Evolutionary conservation across 2,329 filamentous ascomycete genomes (phyloP).

Genomic region (Claviceps quebecensis): DNA sequence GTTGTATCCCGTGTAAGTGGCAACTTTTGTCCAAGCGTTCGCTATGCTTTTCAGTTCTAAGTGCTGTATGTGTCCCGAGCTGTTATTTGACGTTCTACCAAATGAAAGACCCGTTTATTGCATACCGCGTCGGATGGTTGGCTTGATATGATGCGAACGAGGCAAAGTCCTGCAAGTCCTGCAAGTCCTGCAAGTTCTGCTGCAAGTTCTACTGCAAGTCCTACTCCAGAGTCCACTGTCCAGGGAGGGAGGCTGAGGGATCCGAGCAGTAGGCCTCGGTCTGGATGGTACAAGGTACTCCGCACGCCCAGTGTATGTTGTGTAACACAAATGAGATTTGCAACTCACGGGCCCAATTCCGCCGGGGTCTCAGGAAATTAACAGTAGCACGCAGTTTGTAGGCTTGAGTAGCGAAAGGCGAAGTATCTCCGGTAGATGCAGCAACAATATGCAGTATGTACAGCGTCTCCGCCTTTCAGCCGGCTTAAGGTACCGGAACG

Average conservation of each 20-base stretch:
- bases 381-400: background rate
- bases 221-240: background rate
- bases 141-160: background rate
- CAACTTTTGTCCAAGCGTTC: background rate
- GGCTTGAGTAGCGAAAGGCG: background rate
- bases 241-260: background rate
- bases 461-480: background rate
- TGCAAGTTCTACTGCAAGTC: no score
- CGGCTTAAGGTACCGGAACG: background rate
- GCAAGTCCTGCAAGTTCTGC: no score
- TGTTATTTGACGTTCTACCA: background rate
- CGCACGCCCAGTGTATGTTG: background rate
- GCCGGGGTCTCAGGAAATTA: background rate
- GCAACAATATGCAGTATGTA: background rate
- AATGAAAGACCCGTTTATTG: conserved; percentile 6
- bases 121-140: conserved; percentile 10
- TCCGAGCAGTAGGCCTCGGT: background rate
- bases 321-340: conserved; percentile 3
- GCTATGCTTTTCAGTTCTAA: background rate
- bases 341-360: background rate
- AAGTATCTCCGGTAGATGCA: background rate
- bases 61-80: background rate
- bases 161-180: background rate
- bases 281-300: background rate
- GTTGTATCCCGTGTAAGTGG: background rate